Evolutionary conservation across 2,329 filamentous ascomycete genomes (phyloP).

Genomic region (Diaporthe vexans): DNA sequence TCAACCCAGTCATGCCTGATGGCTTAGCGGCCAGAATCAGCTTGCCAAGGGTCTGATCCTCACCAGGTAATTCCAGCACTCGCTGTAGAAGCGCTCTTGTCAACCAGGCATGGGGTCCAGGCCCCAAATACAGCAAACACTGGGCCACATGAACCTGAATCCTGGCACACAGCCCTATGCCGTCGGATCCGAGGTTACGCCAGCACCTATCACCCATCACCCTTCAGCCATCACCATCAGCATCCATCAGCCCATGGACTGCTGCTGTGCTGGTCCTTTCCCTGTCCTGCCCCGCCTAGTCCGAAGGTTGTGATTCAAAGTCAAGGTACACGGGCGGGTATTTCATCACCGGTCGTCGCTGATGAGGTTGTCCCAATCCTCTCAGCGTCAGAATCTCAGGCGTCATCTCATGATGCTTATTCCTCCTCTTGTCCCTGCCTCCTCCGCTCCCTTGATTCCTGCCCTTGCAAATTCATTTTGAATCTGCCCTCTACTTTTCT

Average conservation of each 20-base stretch:
- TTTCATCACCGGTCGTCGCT: conserved; percentile 21
- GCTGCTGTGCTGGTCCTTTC: background rate
- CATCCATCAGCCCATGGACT: conserved; percentile 7
- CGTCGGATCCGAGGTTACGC: conserved; percentile 21
- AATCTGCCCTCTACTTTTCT: background rate
- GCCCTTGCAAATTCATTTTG: background rate
- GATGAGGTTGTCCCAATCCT: conserved; percentile 2
- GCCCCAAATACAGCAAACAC: background rate
- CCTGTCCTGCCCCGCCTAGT: conserved; percentile 21
- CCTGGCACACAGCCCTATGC: conserved; percentile 23
- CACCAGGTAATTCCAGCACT: background rate
- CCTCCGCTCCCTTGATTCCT: background rate
- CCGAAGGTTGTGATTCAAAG: background rate
- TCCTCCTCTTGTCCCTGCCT: background rate
- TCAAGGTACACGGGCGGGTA: background rate
- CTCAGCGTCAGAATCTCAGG: background rate
- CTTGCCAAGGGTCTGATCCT: conserved; percentile 26
- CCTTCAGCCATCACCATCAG: conserved; percentile 6
- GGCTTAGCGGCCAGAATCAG: conserved; percentile 23
- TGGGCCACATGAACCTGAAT: conserved; percentile 19
- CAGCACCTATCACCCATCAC: conserved; percentile 10
- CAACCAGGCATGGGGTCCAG: background rate
- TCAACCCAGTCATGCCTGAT: background rate
- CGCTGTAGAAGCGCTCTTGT: background rate
- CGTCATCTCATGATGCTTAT: conserved; percentile 6